Conservation (phyloP, 2,329 filamentous ascomycete species). For the Pestalotiopsis sp. region DNA sequence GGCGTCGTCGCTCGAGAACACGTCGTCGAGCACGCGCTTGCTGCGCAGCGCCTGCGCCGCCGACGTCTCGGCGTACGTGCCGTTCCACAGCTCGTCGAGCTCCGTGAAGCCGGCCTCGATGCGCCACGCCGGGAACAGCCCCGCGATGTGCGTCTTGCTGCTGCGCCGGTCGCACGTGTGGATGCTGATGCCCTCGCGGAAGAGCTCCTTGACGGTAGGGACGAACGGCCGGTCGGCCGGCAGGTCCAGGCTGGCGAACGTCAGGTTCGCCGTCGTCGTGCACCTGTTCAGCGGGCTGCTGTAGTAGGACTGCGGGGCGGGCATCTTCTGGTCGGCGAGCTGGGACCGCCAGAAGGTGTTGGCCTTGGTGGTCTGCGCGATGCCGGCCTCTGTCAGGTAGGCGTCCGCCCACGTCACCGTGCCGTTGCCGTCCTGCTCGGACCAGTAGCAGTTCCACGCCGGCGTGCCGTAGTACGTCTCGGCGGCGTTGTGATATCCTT, state of each 20-base stretch:
- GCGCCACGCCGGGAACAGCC: slow-evolving; percentile 51
- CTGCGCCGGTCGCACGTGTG: slow-evolving; percentile 70
- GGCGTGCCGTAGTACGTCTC: slow-evolving; percentile 68
- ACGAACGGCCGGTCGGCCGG: slow-evolving; percentile 52
- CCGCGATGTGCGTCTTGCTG: slow-evolving; percentile 52
- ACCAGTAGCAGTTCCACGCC: slow-evolving; percentile 74
- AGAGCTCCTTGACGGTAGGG: slow-evolving; percentile 63
- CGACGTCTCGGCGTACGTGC: slow-evolving; percentile 40
- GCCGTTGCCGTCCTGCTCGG: slow-evolving; percentile 62
- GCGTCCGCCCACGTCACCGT: slow-evolving; percentile 66
- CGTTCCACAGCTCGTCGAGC: slow-evolving; percentile 47
- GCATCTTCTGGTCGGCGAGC: slow-evolving; percentile 54
- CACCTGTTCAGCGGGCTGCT: slow-evolving; percentile 65
- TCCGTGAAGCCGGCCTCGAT: slow-evolving; percentile 67
- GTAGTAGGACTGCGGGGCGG: slow-evolving; percentile 66
- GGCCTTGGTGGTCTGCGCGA: slow-evolving; percentile 58
- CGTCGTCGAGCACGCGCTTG: slow-evolving; percentile 54
- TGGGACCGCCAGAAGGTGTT: slow-evolving; percentile 60
- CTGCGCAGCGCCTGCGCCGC: slow-evolving; percentile 52
- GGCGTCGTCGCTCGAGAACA: slow-evolving; percentile 53
- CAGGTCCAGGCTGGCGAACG: slow-evolving; percentile 56
- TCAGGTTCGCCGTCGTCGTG: slow-evolving; percentile 62
- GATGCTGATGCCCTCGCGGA: slow-evolving; percentile 67
- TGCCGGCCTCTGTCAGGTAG: slow-evolving; percentile 58
- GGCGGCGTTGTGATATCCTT: slow-evolving; percentile 66